phyloP scores from a whole-genome alignment of 2,329 filamentous ascomycete genomes.

The Diplodia seriata region DNA sequence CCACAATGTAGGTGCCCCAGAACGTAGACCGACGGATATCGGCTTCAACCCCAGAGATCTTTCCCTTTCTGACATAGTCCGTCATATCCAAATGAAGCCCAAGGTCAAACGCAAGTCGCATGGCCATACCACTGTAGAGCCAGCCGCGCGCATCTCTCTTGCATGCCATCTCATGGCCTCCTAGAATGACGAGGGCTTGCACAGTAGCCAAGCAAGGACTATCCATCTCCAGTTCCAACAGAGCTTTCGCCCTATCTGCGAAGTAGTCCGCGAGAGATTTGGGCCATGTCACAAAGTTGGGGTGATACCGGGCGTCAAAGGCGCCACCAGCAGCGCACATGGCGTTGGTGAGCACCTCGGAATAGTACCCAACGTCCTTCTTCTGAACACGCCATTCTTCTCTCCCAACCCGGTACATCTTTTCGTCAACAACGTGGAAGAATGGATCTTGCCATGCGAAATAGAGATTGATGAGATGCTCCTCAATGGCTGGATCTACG shows the following conservation, averaged over 20 bases:
- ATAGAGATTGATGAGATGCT: conserved; percentile 55
- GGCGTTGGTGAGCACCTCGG: conserved; percentile 37
- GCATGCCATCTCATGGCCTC: conserved; percentile 53
- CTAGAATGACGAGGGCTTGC: conserved; percentile 56
- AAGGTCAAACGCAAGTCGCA: conserved; percentile 30
- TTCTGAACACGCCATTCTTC: conserved; percentile 33
- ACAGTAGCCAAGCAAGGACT: conserved; percentile 57
- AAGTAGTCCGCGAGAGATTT: conserved; percentile 51
- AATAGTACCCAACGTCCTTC: conserved; percentile 34
- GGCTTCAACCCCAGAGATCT: conserved; percentile 50
- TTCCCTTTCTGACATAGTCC: conserved; percentile 49
- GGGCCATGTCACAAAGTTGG: conserved; percentile 47
- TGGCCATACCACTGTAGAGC: conserved; percentile 57
- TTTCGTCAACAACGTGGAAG: conserved; percentile 55
- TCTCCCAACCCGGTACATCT: conserved; percentile 39
- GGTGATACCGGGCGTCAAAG: conserved; percentile 43
- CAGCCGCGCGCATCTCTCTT: conserved; percentile 58
- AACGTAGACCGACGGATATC: conserved; percentile 51
- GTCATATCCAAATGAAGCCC: conserved; percentile 54
- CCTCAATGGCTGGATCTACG: conserved; percentile 51
- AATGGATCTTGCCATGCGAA: conserved; percentile 59
- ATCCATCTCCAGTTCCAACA: conserved; percentile 57
- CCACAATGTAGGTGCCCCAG: conserved; percentile 54
- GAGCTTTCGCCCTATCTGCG: conserved; percentile 53
- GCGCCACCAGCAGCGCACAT: conserved; percentile 46